Evolutionary conservation across 139 green algal genomes (phyloP).

Genomic region (Coelastrella sp.): DNA sequence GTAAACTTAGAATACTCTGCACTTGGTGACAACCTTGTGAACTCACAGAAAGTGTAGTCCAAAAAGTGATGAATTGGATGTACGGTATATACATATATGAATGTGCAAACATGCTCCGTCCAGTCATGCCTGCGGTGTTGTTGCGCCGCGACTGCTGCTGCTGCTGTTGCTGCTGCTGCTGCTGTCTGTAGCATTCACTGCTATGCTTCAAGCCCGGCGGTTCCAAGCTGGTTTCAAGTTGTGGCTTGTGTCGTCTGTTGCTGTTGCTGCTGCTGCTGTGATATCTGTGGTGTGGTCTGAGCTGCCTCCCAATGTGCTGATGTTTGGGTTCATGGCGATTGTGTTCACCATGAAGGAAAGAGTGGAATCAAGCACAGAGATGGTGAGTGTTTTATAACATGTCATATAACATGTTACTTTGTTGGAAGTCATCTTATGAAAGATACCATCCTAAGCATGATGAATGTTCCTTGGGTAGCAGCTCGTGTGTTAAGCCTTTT

Average conservation of each 20-base stretch:
- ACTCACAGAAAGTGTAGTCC: too few species aligned
- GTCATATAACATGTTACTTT: neutral
- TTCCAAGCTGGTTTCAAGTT: slow-evolving; percentile 40
- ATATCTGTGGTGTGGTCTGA: neutral
- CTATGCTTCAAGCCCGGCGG: neutral
- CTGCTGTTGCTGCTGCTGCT: neutral
- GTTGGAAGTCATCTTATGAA: too few species aligned
- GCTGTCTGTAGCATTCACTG: neutral
- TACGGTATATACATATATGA: too few species aligned
- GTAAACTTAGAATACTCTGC: too few species aligned
- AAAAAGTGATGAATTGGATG: too few species aligned
- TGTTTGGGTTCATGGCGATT: slow-evolving; percentile 47
- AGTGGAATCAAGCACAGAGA: slow-evolving; percentile 41
- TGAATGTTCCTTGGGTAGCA: too few species aligned
- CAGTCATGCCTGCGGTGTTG: neutral
- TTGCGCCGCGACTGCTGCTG: neutral
- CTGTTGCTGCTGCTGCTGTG: neutral
- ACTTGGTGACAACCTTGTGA: too few species aligned
- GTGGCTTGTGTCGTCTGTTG: slow-evolving; percentile 8
- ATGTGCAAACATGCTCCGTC: neutral
- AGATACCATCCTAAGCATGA: neutral
- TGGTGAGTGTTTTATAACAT: slow-evolving; percentile 7
- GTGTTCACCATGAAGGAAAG: slow-evolving; percentile 44
- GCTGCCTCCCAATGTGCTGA: slow-evolving; percentile 10
- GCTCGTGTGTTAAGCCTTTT: too few species aligned